A percentile compares a stretch with the other conserved stretches of the same genome.
phyloP scores from a whole-genome alignment of 1,139 yeast genomes.

The Blastobotrys aristatus region DNA sequence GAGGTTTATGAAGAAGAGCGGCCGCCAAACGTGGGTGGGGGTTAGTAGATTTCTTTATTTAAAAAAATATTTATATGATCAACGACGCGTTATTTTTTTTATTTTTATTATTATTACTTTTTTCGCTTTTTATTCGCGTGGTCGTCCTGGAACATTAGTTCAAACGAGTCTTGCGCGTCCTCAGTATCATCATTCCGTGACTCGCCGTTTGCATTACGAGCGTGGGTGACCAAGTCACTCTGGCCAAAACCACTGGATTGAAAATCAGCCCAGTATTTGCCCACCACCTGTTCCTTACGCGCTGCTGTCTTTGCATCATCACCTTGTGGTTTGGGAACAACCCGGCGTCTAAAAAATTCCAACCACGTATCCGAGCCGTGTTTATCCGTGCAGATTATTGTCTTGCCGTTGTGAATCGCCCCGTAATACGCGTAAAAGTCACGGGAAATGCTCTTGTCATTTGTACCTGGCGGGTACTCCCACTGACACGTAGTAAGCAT shows the following conservation, averaged over 20 bases:
- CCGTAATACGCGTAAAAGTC: conserved; percentile 7
- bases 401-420: conserved; percentile 1
- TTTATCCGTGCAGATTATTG: background rate
- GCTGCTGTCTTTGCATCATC: background rate
- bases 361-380: conserved; percentile 1
- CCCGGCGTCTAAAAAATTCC: background rate
- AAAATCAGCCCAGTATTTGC: conserved; percentile 3
- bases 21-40: conserved; percentile 37
- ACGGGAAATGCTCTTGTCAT: background rate
- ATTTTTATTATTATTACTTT: background rate
- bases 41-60: conserved; percentile 19
- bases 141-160: conserved; percentile 4
- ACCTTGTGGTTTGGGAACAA: background rate
- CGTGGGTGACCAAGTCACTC: background rate
- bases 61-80: too few relatives aligned
- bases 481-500: conserved; percentile 5
- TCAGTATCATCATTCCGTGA: background rate
- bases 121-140: background rate
- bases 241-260: background rate
- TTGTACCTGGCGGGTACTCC: conserved; percentile 11
- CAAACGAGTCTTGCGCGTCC: background rate
- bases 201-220: background rate
- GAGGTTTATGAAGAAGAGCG: conserved; percentile 56
- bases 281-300: background rate
- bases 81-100: background rate